Conservation (phyloP, 352 stramenopile species). For the Halophytophthora polymorphica region DNA sequence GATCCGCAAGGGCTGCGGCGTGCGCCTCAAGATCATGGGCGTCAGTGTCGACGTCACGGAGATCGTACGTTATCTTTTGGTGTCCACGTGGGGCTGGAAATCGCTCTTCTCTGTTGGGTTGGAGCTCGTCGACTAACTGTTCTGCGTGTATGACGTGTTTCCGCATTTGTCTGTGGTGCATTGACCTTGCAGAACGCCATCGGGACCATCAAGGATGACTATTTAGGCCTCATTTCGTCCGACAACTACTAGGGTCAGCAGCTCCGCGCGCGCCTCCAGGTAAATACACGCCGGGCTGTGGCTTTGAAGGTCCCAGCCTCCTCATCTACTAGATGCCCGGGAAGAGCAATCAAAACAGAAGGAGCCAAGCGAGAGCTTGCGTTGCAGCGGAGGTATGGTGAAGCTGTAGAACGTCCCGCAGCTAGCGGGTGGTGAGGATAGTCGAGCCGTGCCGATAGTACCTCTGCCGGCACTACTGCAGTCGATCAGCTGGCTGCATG, state of each 20-base stretch:
- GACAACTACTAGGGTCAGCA: constrained; percentile 42
- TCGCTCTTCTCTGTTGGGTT: not conserved
- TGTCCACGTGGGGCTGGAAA: constrained; percentile 9
- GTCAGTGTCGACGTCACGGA: constrained; percentile 96
- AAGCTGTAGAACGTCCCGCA: no score
- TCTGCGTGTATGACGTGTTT: constrained; percentile 4
- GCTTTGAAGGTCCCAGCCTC: no score
- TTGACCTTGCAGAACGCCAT: constrained; percentile 85
- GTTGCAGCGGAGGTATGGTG: no score
- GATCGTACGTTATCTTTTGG: constrained; percentile 56
- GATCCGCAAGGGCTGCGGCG: constrained; percentile 94
- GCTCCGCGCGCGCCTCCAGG: no score
- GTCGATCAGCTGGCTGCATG: no score
- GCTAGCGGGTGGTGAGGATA: no score
- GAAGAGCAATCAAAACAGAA: no score
- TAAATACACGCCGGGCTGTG: no score
- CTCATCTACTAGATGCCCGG: no score
- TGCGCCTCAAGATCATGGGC: constrained; percentile 96
- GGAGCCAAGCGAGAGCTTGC: no score
- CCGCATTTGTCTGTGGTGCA: constrained; percentile 7
- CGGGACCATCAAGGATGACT: constrained; percentile 98
- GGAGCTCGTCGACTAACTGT: constrained; percentile 1
- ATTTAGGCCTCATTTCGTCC: constrained; percentile 95
- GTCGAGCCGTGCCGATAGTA: no score
- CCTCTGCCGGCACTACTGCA: no score